Base-by-base conservation (phyloP, 305 asterid species). In the Withania somnifera region DNA sequence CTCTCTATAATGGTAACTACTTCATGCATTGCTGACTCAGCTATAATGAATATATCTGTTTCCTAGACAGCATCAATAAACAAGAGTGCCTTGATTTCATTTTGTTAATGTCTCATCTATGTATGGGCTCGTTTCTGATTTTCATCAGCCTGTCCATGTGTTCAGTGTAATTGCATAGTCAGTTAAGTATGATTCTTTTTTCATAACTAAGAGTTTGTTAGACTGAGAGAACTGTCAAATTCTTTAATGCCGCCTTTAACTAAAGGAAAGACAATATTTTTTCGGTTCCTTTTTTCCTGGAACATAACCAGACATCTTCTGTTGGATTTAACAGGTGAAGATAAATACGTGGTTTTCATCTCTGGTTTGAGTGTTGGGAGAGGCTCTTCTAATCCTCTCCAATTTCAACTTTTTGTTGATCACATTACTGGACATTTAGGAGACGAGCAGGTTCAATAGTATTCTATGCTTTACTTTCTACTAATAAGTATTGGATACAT, bases 341-440 rank as follows among this genome's bases (percentile, higher is more conserved):
- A 96, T 87, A 96, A 93, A 84, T 92, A 87, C 85, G 97, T 92
- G 71, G 93, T 93, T 83, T 89, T 96, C 64, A 86, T 93, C 80
- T 96, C 99, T 87, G 98, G 98, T 76, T 85, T 94, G 90, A 90
- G 93, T 84, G 90, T 93, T 79, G 98, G 98, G 84, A 87, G 92
- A 88, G 88, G 91, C 88, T 81, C 89, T 17, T 88, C 94, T 82
- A 93, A 92, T 91, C 99, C 99, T 83, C 95, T 96, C 79, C 92
- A 88, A 77, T 91, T 91, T 83, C 98, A 96, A 91, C 99, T 96
- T 84, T 87, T 96, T 77, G 91, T 96, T 40, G 99, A 96, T 89
- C 98, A 96, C 85, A 89, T 96, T 83, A 94, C 99, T 84, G 99
- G 99, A 77, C 98, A 96, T 92, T 90, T 96, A 28, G 99, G 99